Conservation (phyloP, 352 stramenopile genomes). For the Globisporangium apiculatum region DNA sequence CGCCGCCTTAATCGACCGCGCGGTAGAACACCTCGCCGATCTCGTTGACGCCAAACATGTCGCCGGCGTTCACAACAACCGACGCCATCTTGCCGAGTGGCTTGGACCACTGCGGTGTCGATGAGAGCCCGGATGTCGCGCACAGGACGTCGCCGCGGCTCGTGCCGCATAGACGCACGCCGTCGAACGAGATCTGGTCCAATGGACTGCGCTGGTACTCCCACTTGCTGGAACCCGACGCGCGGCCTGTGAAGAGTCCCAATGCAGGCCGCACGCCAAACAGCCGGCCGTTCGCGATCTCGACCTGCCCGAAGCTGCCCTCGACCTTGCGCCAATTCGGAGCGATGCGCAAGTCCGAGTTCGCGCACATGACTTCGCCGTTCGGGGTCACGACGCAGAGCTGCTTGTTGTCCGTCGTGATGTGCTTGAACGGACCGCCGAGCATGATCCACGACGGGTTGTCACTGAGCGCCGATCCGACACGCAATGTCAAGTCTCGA, state of each 20-base stretch:
- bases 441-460: conserved; percentile 12
- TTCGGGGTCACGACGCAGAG: conserved; percentile 10
- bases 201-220: conserved; percentile 3
- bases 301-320: conserved; percentile 10
- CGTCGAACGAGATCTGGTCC: conserved; percentile 14
- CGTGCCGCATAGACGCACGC: conserved; percentile 12
- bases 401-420: conserved; percentile 21
- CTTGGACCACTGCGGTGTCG: conserved; percentile 8
- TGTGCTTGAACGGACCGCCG: conserved; percentile 14
- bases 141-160: conserved; percentile 10
- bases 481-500: conserved; percentile 2
- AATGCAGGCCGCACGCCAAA: background rate
- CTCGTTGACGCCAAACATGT: conserved; percentile 9
- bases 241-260: conserved; percentile 7
- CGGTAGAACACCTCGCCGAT: conserved; percentile 9
- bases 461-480: conserved; percentile 1
- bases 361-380: conserved; percentile 5
- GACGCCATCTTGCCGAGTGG: conserved; percentile 6
- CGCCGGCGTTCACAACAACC: conserved; percentile 8
- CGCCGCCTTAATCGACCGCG: background rate
- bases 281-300: conserved; percentile 12
- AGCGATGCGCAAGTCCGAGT: conserved; percentile 8
- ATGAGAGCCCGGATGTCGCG: conserved; percentile 3
- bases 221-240: conserved; percentile 9
- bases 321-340: conserved; percentile 13